Percentiles rank a stretch among this genome's conserved stretches.
phyloP scores from a whole-genome alignment of 148 eudicot species.

The Diospyros lotus region DNA sequence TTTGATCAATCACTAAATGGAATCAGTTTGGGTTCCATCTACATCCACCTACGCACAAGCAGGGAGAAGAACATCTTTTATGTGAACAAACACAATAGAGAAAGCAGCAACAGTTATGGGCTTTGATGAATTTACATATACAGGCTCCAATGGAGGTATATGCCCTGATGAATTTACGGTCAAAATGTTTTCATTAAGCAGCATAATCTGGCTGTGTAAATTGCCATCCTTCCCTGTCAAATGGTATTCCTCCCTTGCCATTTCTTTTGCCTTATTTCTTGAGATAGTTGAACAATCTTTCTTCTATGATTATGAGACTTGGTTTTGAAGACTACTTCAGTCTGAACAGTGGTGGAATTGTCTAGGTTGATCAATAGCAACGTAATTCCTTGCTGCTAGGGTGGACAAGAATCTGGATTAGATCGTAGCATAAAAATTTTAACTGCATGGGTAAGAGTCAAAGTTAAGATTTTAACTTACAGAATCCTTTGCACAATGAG shows the following conservation, averaged over 20 bases:
- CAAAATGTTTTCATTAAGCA: constrained; percentile 65
- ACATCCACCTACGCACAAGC: constrained; percentile 47
- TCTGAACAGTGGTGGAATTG: constrained; percentile 45
- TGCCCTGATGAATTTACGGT: constrained; percentile 44
- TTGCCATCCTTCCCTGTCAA: constrained; percentile 64
- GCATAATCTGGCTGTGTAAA: constrained; percentile 66
- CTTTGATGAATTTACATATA: constrained; percentile 47
- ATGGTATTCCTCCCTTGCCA: constrained; percentile 69
- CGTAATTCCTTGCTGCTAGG: constrained; percentile 58
- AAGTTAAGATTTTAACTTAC: constrained; percentile 33
- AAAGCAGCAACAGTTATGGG: constrained; percentile 54
- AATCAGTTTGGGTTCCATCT: constrained; percentile 14
- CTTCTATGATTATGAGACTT: constrained; percentile 18
- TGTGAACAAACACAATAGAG: constrained; percentile 70
- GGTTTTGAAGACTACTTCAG: constrained; percentile 32
- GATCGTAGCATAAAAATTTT: neutral
- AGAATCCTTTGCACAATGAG: constrained; percentile 81
- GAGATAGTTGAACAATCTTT: constrained; percentile 8
- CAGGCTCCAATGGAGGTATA: constrained; percentile 56
- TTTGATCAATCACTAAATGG: constrained; percentile 5
- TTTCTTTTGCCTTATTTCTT: constrained; percentile 7
- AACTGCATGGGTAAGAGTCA: neutral
- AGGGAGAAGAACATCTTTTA: constrained; percentile 48
- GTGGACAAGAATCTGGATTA: neutral
- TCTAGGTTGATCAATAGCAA: constrained; percentile 68